A percentile compares a stretch with the other conserved stretches of the same genome.
Conservation (phyloP, 257 asterid genomes). For the Solanum infundibuliforme region DNA sequence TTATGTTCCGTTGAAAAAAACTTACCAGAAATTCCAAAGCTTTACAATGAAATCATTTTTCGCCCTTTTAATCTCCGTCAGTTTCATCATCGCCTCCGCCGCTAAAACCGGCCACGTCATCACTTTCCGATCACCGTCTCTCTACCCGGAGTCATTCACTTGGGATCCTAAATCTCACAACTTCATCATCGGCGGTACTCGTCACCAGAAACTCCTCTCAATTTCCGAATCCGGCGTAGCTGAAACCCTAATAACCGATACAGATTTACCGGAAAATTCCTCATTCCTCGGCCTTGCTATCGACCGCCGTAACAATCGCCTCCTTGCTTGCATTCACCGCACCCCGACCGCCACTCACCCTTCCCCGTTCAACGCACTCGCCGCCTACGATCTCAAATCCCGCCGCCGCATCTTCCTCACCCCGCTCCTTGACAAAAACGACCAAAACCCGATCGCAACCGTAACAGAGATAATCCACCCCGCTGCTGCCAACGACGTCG, state of each 20-base stretch:
- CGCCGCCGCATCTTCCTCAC: conserved; percentile 37
- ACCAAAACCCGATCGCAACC: conserved; percentile 6
- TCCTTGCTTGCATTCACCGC: conserved; percentile 58
- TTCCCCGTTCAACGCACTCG: conserved; percentile 51
- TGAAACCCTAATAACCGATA: conserved; percentile 40
- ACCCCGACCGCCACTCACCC: conserved; percentile 2
- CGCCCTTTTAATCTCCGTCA: conserved; percentile 1
- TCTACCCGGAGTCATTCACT: conserved; percentile 56
- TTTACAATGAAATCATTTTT: background rate
- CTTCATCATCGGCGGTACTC: conserved; percentile 60
- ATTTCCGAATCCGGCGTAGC: conserved; percentile 66
- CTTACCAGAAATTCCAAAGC: background rate
- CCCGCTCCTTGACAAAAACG: conserved; percentile 18
- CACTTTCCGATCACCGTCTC: conserved; percentile 52
- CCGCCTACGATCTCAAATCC: conserved; percentile 45
- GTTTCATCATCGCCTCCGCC: background rate
- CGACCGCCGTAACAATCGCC: conserved; percentile 53
- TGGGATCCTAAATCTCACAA: conserved; percentile 73
- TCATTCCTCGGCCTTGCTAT: conserved; percentile 46
- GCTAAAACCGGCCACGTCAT: conserved; percentile 46
- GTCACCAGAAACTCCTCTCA: conserved; percentile 38
- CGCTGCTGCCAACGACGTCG: conserved; percentile 43
- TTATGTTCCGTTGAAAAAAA: background rate
- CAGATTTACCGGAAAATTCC: conserved; percentile 36
- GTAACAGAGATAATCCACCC: conserved; percentile 7